Conservation (phyloP, 352 stramenopile genomes). For the Phytophthora pisi region DNA sequence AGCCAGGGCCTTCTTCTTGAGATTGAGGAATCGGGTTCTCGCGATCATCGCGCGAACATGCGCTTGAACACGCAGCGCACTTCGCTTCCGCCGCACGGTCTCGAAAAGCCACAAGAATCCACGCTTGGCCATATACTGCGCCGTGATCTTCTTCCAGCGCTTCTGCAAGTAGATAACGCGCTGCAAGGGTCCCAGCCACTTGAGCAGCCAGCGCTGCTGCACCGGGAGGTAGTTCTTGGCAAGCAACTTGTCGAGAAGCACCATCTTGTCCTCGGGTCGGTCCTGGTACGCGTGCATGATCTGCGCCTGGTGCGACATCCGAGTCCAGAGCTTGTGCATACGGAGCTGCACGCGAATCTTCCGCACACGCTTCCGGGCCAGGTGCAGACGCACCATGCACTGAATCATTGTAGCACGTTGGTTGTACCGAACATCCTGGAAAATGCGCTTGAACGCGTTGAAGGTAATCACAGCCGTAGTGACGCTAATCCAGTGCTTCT, state of each 20-base stretch:
- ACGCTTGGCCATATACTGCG: constrained; percentile 76
- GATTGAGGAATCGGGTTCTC: constrained; percentile 59
- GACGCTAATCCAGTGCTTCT: constrained; percentile 81
- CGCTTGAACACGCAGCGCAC: constrained; percentile 67
- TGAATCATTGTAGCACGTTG: constrained; percentile 79
- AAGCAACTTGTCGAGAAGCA: constrained; percentile 79
- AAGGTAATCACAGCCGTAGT: constrained; percentile 73
- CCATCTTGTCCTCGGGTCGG: constrained; percentile 84
- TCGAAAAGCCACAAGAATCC: constrained; percentile 84
- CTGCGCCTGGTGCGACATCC: constrained; percentile 66
- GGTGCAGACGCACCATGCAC: constrained; percentile 76
- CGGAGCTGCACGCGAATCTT: constrained; percentile 62
- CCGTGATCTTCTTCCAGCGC: constrained; percentile 81
- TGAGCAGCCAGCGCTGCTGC: constrained; percentile 80
- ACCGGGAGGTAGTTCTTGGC: constrained; percentile 64
- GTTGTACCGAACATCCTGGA: constrained; percentile 69
- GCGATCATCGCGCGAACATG: constrained; percentile 69
- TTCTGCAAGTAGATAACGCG: constrained; percentile 88
- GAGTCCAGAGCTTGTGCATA: constrained; percentile 69
- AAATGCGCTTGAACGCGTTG: constrained; percentile 77
- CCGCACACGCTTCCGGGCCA: constrained; percentile 72
- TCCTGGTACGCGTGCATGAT: constrained; percentile 84
- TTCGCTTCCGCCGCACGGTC: constrained; percentile 67
- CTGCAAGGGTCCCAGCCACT: constrained; percentile 82
- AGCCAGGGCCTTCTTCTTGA: constrained; percentile 73